Percentiles rank a stretch among this genome's conserved stretches.
Conservation (phyloP, 108 stramenopile genomes). For the Asterionellopsis glacialis region DNA sequence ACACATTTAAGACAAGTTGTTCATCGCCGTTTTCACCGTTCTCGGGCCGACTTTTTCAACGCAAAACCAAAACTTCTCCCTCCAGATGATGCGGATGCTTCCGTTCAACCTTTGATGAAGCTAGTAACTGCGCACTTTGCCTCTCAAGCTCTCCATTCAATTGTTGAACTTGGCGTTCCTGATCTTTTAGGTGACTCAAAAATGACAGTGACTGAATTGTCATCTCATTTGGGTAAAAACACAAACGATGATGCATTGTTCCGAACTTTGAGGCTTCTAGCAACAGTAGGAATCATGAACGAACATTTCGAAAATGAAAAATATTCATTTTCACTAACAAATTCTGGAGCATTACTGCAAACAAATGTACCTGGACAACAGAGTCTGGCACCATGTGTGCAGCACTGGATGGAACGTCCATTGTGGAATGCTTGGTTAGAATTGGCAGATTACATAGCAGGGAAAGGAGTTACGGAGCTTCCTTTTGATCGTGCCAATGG, state of each 20-base stretch:
- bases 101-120: constrained; percentile 6
- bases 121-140: constrained; percentile 16
- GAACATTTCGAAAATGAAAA: background rate
- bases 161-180: constrained; percentile 11
- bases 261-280: background rate
- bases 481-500: constrained; percentile 27
- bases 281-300: constrained; percentile 3
- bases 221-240: background rate
- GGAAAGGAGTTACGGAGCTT: background rate
- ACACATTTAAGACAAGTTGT: no score
- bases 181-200: constrained; percentile 6
- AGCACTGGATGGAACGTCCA: constrained; percentile 26
- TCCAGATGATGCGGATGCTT: background rate
- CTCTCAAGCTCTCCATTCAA: constrained; percentile 14
- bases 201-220: constrained; percentile 12
- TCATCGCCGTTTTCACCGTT: no score
- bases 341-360: background rate
- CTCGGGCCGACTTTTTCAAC: no score
- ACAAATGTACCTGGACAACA: background rate
- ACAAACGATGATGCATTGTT: background rate
- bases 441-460: constrained; percentile 13
- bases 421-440: constrained; percentile 22
- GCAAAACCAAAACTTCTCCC: no score
- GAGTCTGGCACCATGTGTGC: constrained; percentile 9
- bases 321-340: background rate